phyloP scores from a whole-genome alignment of 164 flowering plant genomes.

The Euptelea pleiosperma region DNA sequence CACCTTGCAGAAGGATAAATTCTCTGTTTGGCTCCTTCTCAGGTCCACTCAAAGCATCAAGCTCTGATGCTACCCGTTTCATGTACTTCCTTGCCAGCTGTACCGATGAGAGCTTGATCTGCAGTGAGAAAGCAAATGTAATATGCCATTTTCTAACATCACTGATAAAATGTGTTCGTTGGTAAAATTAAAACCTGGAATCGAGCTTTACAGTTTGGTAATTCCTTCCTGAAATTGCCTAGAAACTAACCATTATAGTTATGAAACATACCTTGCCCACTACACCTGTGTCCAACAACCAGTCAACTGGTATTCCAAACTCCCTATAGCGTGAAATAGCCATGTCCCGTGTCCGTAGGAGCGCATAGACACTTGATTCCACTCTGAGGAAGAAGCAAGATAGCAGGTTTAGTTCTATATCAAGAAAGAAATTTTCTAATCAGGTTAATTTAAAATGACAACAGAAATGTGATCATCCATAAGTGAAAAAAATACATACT shows the following conservation, averaged over 20 bases:
- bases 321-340: conserved; percentile 82
- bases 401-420: too few species aligned
- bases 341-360: conserved; percentile 87
- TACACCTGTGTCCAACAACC: conserved; percentile 83
- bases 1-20: conserved; percentile 83
- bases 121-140: conserved; percentile 20
- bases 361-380: conserved; percentile 90
- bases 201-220: too few species aligned
- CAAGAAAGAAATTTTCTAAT: too few species aligned
- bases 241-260: too few species aligned
- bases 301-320: conserved; percentile 87
- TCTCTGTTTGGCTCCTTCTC: conserved; percentile 93
- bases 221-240: too few species aligned
- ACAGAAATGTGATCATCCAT: too few species aligned
- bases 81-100: conserved; percentile 91
- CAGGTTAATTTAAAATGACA: too few species aligned
- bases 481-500: conserved; percentile 49
- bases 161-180: too few species aligned
- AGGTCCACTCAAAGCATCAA: conserved; percentile 69
- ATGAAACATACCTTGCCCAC: conserved; percentile 77
- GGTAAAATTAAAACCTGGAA: too few species aligned
- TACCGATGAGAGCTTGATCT: conserved; percentile 95
- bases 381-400: conserved; percentile 50
- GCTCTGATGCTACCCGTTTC: conserved; percentile 88
- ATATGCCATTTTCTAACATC: background rate